Evolutionary conservation across 768 basidiomycete genomes (phyloP), one percentile per base, ranked within the genome.

Genomic region (Cubamyces sp.): DNA sequence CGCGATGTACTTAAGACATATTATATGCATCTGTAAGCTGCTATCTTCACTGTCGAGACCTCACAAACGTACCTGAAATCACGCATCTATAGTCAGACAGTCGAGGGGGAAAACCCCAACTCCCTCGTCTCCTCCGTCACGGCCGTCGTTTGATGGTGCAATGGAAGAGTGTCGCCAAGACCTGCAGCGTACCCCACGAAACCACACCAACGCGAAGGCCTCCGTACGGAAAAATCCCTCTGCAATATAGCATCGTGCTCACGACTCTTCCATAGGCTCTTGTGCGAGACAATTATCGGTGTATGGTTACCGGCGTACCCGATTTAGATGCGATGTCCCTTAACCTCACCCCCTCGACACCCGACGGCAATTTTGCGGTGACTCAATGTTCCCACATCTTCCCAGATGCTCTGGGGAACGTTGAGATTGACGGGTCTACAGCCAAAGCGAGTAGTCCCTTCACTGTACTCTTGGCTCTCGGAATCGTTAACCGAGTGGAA

Each of bases 371-470:
- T 26, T 43, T 30, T 28, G 16, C 42, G 26, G 21, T 45, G 21
- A 54, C 54, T 28, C 41, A 45, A 54, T 54, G 54, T 37, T 54
- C 21, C 54, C 42, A 54, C 42, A 54, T 54, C 39, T 42, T 54
- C 54, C 54, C 54, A 34, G 54, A 54, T 3, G 23, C 41, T 45
- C 54, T 45, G 5, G 42, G 52, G 40, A 42, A 54, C 23, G 25
- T 42, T 16, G 52, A 41, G 52, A 40, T 54, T 21, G 52, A 40
- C 25, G 52, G 52, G 37, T n/a, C 52, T 54, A 25, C 41, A 43
- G 19, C 14, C 41, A 30, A 45, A 42, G 54, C 45, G 11, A 45
- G 54, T 45, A 28, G 54, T 26, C 9, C 7, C 14, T 30, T 23
- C 16, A 45, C 54, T 41, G 42, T 4, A 30, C 26, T 30, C 9